Conservation (phyloP, 495 filamentous ascomycete species). For the Penicilliopsis zonata region DNA sequence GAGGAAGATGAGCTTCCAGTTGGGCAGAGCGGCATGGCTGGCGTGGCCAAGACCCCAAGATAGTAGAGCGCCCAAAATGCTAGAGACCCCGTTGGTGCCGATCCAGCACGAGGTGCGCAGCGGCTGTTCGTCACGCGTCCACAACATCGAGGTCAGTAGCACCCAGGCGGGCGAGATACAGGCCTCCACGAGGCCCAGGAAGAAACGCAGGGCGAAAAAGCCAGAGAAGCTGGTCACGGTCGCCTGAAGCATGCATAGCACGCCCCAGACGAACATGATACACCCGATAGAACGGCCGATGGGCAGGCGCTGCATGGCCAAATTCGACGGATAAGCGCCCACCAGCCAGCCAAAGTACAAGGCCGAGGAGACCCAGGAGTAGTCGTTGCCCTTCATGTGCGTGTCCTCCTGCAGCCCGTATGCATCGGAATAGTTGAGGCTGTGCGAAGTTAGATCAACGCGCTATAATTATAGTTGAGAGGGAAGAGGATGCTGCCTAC, state of each 20-base stretch:
- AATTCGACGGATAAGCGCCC: constrained; percentile 39
- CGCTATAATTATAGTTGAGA: background rate
- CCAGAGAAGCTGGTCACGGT: constrained; percentile 44
- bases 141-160: constrained; percentile 57
- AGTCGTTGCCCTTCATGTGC: constrained; percentile 40
- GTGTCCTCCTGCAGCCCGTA: constrained; percentile 26
- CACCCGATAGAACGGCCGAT: constrained; percentile 46
- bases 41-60: constrained; percentile 43
- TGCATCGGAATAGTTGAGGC: constrained; percentile 31
- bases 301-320: constrained; percentile 42
- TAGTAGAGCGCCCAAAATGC: constrained; percentile 40
- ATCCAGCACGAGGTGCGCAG: constrained; percentile 51
- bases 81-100: constrained; percentile 47
- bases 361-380: constrained; percentile 39
- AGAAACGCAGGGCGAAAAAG: constrained; percentile 44
- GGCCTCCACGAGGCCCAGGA: constrained; percentile 56
- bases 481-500: constrained; percentile 11
- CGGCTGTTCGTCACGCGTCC: constrained; percentile 53
- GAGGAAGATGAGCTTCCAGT: constrained; percentile 47
- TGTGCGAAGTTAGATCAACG: too few relatives aligned
- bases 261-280: constrained; percentile 49
- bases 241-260: constrained; percentile 40
- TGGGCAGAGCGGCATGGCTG: constrained; percentile 22
- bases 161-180: constrained; percentile 34
- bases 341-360: constrained; percentile 42